phyloP scores from a whole-genome alignment of 306 rosid genomes.

The Rosa multiflora region DNA sequence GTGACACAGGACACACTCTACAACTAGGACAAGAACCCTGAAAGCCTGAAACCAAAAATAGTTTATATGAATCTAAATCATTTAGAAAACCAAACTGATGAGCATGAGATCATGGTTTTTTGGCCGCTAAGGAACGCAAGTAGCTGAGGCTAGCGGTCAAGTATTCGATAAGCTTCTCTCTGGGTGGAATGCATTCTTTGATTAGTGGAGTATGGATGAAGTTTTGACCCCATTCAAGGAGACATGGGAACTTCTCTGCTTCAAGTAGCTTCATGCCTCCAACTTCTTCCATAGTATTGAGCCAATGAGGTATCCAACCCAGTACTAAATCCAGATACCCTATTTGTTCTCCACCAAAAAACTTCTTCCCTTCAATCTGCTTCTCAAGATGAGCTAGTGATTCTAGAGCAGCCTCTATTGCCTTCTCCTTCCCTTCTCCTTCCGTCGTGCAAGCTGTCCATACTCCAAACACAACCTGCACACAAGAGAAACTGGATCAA shows the following conservation, averaged over 20 bases:
- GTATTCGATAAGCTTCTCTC: slow-evolving; percentile 24
- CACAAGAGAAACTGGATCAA: neutral
- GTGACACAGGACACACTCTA: neutral
- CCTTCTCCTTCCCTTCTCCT: slow-evolving; percentile 48
- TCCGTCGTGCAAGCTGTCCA: slow-evolving; percentile 38
- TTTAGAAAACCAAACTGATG: neutral
- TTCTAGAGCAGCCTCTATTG: slow-evolving; percentile 41
- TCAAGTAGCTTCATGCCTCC: slow-evolving; percentile 45
- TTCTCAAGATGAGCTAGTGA: slow-evolving; percentile 44
- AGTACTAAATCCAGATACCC: slow-evolving; percentile 44
- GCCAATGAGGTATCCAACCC: slow-evolving; percentile 48
- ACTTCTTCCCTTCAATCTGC: slow-evolving; percentile 49
- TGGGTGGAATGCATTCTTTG: slow-evolving; percentile 42
- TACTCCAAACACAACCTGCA: slow-evolving; percentile 32
- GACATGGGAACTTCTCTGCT: slow-evolving; percentile 45
- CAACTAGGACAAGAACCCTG: neutral
- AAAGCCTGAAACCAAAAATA: neutral
- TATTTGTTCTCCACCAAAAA: slow-evolving; percentile 34
- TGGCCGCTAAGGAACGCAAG: slow-evolving; percentile 31
- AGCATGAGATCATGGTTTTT: slow-evolving; percentile 1
- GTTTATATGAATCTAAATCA: neutral
- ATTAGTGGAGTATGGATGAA: slow-evolving; percentile 42
- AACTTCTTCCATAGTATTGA: slow-evolving; percentile 45
- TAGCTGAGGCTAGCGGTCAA: slow-evolving; percentile 24
- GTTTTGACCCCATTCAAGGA: slow-evolving; percentile 54